These are phyloP conservation scores for Mycena olivaceomarginata DNA, from an alignment of 768 basidiomycete genomes.

Conservation along the genomic window DNA sequence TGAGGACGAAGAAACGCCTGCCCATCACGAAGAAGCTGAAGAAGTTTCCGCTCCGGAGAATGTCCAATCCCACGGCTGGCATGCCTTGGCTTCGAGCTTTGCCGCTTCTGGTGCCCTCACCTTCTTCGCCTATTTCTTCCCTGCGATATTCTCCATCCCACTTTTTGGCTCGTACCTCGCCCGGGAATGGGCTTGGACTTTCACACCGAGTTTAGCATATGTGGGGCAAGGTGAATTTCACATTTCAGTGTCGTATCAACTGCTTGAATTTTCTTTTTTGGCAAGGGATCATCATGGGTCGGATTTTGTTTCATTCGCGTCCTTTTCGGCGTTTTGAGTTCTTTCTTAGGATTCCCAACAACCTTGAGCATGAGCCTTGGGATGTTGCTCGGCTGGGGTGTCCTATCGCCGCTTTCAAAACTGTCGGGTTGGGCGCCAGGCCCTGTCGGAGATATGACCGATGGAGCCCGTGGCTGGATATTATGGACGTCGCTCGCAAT, in stretches of 20 bases:
- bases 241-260: conserved; percentile 12
- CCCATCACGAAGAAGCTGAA: conserved; percentile 50
- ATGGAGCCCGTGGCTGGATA: conserved; percentile 96
- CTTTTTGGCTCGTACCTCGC: conserved; percentile 91
- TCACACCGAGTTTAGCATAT: conserved; percentile 94
- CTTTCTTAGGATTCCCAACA: conserved; percentile 80
- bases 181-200: conserved; percentile 93
- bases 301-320: conserved; percentile 11
- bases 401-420: conserved; percentile 93
- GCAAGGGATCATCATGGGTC: conserved; percentile 93
- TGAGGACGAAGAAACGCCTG: conserved; percentile 57
- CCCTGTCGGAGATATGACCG: conserved; percentile 89
- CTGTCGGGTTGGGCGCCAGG: conserved; percentile 94
- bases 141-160: conserved; percentile 91
- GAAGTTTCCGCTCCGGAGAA: conserved; percentile 64
- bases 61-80: conserved; percentile 85
- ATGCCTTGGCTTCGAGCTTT: conserved; percentile 87
- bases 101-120: conserved; percentile 83
- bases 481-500: conserved; percentile 97
- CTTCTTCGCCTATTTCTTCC: conserved; percentile 91
- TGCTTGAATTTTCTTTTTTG: conserved; percentile 3
- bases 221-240: conserved; percentile 86
- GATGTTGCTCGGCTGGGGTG: conserved; percentile 97
- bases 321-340: conserved; percentile 1
- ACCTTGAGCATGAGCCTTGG: conserved; percentile 96